These are phyloP conservation scores for Solanum chiquidenum DNA, from an alignment of 257 asterid genomes.

Conservation along the genomic window DNA sequence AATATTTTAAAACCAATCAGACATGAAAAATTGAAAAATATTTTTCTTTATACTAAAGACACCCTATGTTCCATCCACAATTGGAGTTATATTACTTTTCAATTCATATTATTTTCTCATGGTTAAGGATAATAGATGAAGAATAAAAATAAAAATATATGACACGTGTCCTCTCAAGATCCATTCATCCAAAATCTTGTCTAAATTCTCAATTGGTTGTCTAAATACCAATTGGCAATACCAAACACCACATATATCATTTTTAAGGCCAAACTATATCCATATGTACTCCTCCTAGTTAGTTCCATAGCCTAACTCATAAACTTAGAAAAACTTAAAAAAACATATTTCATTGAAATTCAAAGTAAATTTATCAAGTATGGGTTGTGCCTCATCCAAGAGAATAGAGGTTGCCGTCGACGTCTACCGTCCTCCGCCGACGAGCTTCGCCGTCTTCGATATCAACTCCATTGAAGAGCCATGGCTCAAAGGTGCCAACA, in stretches of 20 bases:
- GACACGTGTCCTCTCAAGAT: background rate
- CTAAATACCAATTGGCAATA: background rate
- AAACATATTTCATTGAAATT: background rate
- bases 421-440: constrained; percentile 75
- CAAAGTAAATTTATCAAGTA: background rate
- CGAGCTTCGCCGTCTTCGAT: constrained; percentile 72
- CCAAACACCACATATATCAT: constrained; percentile 11
- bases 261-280: constrained; percentile 9
- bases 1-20: too few relatives aligned
- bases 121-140: background rate
- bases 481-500: constrained; percentile 35
- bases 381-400: constrained; percentile 90
- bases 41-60: background rate
- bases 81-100: background rate
- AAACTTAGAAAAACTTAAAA: background rate
- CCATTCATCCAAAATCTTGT: background rate
- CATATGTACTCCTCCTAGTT: background rate
- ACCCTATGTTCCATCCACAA: background rate
- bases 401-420: constrained; percentile 40
- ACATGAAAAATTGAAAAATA: too few relatives aligned
- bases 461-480: constrained; percentile 75
- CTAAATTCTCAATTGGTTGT: constrained; percentile 2
- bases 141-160: background rate
- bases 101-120: background rate
- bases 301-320: background rate